Percentiles rank a stretch among this genome's conserved stretches.
phyloP scores from a whole-genome alignment of 2,329 filamentous ascomycete genomes.

The Sporothrix dimorphospora region DNA sequence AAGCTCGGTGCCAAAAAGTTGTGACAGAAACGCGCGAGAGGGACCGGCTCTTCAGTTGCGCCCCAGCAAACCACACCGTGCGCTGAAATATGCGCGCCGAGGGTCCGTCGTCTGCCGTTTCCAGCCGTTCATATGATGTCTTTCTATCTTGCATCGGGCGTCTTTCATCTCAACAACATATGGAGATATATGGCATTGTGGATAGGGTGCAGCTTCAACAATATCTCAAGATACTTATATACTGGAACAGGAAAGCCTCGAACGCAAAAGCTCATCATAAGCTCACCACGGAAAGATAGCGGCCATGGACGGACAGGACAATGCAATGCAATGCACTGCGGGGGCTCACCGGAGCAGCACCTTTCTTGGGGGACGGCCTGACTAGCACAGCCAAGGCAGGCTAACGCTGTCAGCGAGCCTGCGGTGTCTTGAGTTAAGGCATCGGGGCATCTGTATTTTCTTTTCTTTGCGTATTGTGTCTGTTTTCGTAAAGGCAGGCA shows the following conservation, averaged over 20 bases:
- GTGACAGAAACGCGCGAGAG: too few species aligned
- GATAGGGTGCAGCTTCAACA: too few species aligned
- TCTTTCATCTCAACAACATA: too few species aligned
- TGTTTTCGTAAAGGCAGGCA: background rate
- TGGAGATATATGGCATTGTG: too few species aligned
- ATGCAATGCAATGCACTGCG: background rate
- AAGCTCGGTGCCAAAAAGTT: background rate
- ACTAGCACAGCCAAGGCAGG: background rate
- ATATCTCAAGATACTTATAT: background rate
- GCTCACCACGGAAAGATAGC: background rate
- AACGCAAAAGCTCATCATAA: background rate
- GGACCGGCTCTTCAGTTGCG: too few species aligned
- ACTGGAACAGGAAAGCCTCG: background rate
- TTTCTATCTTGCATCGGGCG: background rate
- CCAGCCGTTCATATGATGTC: background rate
- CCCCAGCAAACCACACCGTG: slow-evolving; percentile 7
- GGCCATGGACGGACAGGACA: background rate
- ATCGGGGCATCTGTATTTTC: background rate
- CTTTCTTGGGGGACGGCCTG: background rate
- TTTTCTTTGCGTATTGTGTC: background rate
- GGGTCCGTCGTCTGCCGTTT: background rate
- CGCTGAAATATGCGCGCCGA: background rate
- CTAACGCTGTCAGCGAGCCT: background rate
- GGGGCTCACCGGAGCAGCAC: background rate
- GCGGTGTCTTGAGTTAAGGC: background rate